A percentile compares a stretch with the other conserved stretches of the same genome.
phyloP scores from a whole-genome alignment of 129 eudicot species.

The Flaveria robusta region DNA sequence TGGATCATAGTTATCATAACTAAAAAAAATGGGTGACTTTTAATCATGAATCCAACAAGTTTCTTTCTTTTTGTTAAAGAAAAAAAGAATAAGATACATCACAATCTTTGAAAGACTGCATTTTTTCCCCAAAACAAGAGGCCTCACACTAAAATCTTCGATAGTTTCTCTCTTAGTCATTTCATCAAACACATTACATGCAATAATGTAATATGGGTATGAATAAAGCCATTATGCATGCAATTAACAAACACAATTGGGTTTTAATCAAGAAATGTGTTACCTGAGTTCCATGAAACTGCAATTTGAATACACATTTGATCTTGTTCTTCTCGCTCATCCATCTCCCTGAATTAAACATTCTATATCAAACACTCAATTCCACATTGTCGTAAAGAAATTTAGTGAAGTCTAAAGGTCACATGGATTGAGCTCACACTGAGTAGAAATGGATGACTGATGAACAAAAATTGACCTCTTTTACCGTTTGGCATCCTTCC shows the following conservation, averaged over 20 bases:
- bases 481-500: conserved; percentile 4
- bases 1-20: background rate
- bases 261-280: background rate
- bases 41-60: no score
- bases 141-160: background rate
- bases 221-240: conserved; percentile 20
- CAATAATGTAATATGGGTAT: conserved; percentile 7
- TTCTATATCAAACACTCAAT: conserved; percentile 28
- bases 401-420: background rate
- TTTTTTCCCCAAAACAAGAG: background rate
- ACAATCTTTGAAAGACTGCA: background rate
- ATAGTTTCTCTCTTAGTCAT: background rate
- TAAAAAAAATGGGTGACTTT: no score
- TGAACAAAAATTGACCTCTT: background rate
- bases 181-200: conserved; percentile 19
- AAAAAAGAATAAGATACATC: no score
- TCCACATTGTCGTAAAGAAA: background rate
- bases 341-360: conserved; percentile 74
- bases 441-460: conserved; percentile 7
- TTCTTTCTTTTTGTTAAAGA: no score
- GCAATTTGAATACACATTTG: conserved; percentile 75
- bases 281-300: conserved; percentile 97
- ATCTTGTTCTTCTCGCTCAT: conserved; percentile 69
- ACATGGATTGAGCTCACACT: no score
- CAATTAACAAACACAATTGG: conserved; percentile 10